These are phyloP conservation scores for Willaertia magna DNA, from an alignment of 208 protist genomes.

Conservation along the genomic window DNA sequence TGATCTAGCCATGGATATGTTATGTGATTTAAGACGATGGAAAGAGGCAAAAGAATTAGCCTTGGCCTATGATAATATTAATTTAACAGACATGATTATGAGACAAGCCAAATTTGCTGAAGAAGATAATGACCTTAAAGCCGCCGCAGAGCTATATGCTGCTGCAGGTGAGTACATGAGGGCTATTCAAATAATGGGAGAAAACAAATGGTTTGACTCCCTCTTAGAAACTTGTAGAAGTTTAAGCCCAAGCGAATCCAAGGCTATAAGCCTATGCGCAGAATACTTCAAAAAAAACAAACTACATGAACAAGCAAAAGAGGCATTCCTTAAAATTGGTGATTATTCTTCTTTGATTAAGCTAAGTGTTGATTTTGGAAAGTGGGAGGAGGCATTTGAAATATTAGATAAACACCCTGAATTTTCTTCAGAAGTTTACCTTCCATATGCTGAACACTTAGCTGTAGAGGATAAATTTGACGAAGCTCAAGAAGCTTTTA, in stretches of 20 bases:
- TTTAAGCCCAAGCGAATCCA: slow-evolving; percentile 55
- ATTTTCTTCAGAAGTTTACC: slow-evolving; percentile 71
- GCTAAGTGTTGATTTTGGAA: slow-evolving; percentile 61
- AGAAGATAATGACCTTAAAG: slow-evolving; percentile 68
- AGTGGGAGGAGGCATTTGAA: slow-evolving; percentile 75
- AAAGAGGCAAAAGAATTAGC: slow-evolving; percentile 69
- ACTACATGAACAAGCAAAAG: slow-evolving; percentile 56
- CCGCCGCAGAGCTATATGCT: slow-evolving; percentile 68
- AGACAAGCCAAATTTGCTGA: slow-evolving; percentile 76
- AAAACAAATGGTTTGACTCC: slow-evolving; percentile 57
- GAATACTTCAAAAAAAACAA: slow-evolving; percentile 62
- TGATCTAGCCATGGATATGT: slow-evolving; percentile 75
- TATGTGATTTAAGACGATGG: slow-evolving; percentile 82
- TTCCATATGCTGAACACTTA: slow-evolving; percentile 89
- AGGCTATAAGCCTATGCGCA: slow-evolving; percentile 59
- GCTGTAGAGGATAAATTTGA: slow-evolving; percentile 82
- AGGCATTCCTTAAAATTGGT: slow-evolving; percentile 70
- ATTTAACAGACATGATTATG: slow-evolving; percentile 67
- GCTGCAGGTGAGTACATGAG: slow-evolving; percentile 60
- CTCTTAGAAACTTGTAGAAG: slow-evolving; percentile 63
- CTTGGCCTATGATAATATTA: slow-evolving; percentile 46
- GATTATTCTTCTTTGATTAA: slow-evolving; percentile 65
- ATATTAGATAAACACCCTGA: slow-evolving; percentile 60
- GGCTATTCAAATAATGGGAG: slow-evolving; percentile 67
- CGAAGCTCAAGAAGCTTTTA: slow-evolving; percentile 63